Percentiles rank a stretch among this genome's conserved stretches.
These are phyloP conservation scores for Fusarium graminum DNA, from an alignment of 2,329 filamentous ascomycete genomes.

Conservation along the genomic window DNA sequence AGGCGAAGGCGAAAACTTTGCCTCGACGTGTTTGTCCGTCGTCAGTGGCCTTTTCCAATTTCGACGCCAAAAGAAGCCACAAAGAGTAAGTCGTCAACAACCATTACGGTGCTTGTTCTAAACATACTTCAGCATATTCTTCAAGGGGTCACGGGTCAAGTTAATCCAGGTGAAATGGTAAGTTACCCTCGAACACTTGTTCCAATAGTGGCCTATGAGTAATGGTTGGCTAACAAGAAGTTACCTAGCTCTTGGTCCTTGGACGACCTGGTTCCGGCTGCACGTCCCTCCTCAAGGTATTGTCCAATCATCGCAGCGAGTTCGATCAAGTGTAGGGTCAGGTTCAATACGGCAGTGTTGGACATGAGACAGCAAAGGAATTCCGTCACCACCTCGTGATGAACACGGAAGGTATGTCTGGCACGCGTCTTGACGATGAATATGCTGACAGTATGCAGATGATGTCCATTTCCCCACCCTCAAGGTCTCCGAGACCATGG, in stretches of 20 bases:
- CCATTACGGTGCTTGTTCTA: accelerated
- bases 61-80: background rate
- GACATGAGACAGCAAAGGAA: background rate
- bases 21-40: background rate
- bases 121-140: background rate
- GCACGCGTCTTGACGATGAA: accelerated
- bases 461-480: background rate
- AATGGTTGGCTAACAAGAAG: background rate
- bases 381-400: background rate
- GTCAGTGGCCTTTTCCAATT: background rate
- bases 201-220: accelerated
- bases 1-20: background rate
- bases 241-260: background rate
- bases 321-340: background rate
- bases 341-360: background rate
- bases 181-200: too few relatives aligned
- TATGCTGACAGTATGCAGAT: background rate
- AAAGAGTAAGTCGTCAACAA: background rate
- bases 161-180: background rate
- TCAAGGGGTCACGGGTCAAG: background rate
- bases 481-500: background rate
- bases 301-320: background rate
- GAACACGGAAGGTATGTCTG: background rate
- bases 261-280: background rate
- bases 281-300: background rate